A percentile compares a stretch with the other conserved stretches of the same genome.
phyloP scores from a whole-genome alignment of 306 rosid species.

The Quercus mongolica region DNA sequence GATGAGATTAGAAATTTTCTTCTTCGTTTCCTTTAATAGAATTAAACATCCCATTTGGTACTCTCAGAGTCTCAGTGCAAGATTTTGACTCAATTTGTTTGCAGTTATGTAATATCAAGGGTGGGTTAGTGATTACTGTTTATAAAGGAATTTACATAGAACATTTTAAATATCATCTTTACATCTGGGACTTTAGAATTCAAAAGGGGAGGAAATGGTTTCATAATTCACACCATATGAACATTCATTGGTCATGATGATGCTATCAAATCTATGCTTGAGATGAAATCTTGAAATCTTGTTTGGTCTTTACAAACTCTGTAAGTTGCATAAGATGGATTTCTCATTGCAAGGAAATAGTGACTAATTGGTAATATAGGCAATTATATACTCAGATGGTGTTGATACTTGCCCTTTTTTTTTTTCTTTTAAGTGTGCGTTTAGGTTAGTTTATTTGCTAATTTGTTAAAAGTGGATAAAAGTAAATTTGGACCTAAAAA shows the following conservation, averaged over 20 bases:
- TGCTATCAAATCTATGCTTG: neutral
- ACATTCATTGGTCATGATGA: neutral
- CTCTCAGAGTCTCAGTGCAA: neutral
- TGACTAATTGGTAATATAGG: too few species aligned
- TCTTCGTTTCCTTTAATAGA: conserved; percentile 39
- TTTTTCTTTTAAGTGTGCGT: too few species aligned
- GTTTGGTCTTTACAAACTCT: neutral
- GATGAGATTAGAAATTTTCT: conserved; percentile 71
- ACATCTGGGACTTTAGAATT: neutral
- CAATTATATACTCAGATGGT: too few species aligned
- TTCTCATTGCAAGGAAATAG: neutral
- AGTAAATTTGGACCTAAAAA: too few species aligned
- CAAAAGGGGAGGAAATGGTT: neutral
- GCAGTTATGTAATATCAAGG: neutral
- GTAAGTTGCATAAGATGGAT: neutral
- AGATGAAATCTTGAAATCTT: neutral
- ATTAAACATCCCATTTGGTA: neutral
- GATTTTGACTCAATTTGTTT: neutral
- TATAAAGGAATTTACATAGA: neutral
- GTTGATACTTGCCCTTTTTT: too few species aligned
- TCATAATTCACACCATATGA: too few species aligned
- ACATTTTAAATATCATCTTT: neutral
- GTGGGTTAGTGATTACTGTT: neutral
- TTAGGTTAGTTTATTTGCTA: too few species aligned
- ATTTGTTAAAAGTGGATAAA: too few species aligned